phyloP scores from a whole-genome alignment of 257 asterid genomes.

The Fraxinus pennsylvanica region DNA sequence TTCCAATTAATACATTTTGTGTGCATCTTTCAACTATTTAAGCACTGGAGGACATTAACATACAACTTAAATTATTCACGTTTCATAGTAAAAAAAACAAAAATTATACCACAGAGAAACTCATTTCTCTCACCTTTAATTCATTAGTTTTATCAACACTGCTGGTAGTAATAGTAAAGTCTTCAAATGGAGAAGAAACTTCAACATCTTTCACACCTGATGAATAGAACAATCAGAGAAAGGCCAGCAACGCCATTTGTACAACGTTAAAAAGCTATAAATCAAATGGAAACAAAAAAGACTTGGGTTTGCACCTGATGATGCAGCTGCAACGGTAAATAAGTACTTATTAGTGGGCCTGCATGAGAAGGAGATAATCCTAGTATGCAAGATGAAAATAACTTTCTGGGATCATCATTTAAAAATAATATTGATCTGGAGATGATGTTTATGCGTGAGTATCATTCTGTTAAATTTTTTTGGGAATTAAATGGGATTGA shows the following conservation, averaged over 20 bases:
- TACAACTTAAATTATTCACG: background rate
- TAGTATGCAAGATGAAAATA: background rate
- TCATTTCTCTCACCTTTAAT: slow-evolving; percentile 38
- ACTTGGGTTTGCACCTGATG: slow-evolving; percentile 40
- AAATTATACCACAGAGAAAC: background rate
- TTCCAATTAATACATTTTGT: slow-evolving; percentile 1
- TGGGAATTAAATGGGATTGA: background rate
- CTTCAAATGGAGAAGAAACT: slow-evolving; percentile 36
- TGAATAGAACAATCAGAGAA: slow-evolving; percentile 15
- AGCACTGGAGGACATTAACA: background rate
- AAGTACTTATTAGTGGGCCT: slow-evolving; percentile 28
- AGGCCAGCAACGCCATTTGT: background rate
- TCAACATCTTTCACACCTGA: slow-evolving; percentile 34
- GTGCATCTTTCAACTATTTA: background rate
- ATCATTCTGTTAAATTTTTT: background rate
- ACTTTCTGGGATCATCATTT: background rate
- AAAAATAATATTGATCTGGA: background rate
- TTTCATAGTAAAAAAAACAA: background rate
- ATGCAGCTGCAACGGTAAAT: slow-evolving; percentile 29
- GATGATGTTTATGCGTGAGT: background rate
- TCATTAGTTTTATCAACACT: slow-evolving; percentile 28
- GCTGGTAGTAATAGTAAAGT: slow-evolving; percentile 30
- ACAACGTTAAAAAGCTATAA: slow-evolving; percentile 1
- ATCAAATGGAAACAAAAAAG: background rate
- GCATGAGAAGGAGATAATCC: slow-evolving; percentile 6